Evolutionary conservation across 495 filamentous ascomycete species (phyloP).

Genomic region (Penicillium tannophilum): DNA sequence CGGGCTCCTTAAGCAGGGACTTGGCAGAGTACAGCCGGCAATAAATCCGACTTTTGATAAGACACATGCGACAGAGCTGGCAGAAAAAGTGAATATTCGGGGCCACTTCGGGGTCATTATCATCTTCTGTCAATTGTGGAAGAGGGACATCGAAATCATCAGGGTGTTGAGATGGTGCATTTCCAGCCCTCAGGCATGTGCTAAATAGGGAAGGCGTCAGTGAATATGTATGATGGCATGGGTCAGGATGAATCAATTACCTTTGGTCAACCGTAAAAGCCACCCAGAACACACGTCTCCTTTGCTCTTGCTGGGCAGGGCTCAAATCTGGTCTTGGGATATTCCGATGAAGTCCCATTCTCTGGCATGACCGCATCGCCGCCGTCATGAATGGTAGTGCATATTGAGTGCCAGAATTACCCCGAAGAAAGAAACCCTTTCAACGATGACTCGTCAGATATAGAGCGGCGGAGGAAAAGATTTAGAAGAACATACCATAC

Average conservation of each 20-base stretch:
- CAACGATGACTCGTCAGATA: slow-evolving; percentile 10
- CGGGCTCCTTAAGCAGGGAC: slow-evolving; percentile 78
- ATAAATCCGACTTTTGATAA: slow-evolving; percentile 92
- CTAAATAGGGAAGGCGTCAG: slow-evolving; percentile 28
- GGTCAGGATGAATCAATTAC: slow-evolving; percentile 32
- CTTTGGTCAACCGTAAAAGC: slow-evolving; percentile 94
- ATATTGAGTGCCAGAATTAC: slow-evolving; percentile 90
- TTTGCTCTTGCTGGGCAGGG: slow-evolving; percentile 82
- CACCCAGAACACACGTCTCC: slow-evolving; percentile 97
- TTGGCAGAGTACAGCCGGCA: slow-evolving; percentile 85
- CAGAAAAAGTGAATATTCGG: slow-evolving; percentile 84
- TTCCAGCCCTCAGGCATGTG: slow-evolving; percentile 83
- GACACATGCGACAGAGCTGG: slow-evolving; percentile 80
- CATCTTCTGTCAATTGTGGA: slow-evolving; percentile 77
- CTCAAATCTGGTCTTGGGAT: slow-evolving; percentile 83
- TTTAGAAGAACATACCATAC: slow-evolving; percentile 61
- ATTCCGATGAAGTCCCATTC: slow-evolving; percentile 92
- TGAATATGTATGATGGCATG: background rate
- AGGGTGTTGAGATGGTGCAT: slow-evolving; percentile 86
- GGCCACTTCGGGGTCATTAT: slow-evolving; percentile 66
- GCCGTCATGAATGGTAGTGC: slow-evolving; percentile 88
- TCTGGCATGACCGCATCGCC: slow-evolving; percentile 85
- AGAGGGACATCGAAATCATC: slow-evolving; percentile 96
- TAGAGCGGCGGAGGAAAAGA: background rate
- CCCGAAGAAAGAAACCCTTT: slow-evolving; percentile 85